Percentiles rank a stretch among this genome's conserved stretches.
Conservation (phyloP, 768 basidiomycete genomes). For the Sarcodon sp. region DNA sequence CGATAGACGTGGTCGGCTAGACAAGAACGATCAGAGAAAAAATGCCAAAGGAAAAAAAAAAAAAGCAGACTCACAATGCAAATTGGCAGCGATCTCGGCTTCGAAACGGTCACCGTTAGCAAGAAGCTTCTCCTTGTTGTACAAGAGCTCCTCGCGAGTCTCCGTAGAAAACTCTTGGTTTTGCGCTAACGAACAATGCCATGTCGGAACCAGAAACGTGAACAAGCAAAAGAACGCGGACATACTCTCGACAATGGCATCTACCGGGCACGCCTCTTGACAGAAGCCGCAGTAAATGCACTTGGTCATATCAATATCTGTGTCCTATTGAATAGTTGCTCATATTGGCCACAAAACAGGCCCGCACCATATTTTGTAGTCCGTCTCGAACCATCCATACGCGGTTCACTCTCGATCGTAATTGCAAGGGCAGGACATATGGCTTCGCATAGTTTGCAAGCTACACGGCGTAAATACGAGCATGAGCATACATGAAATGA, state of each 20-base stretch:
- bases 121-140: conserved; percentile 98
- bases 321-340: not conserved
- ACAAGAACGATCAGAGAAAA: conserved; percentile 9
- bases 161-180: conserved; percentile 97
- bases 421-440: conserved; percentile 99
- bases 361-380: conserved; percentile 91
- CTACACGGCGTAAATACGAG: conserved; percentile 25
- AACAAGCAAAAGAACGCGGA: conserved; percentile 9
- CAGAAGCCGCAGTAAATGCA: conserved; percentile 99
- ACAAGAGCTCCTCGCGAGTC: conserved; percentile 94
- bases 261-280: conserved; percentile 98
- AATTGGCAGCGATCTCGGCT: conserved; percentile 94
- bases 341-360: not conserved
- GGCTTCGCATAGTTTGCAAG: conserved; percentile 98
- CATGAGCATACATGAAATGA: not conserved
- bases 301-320: conserved; percentile 99
- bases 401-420: conserved; percentile 96
- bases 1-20: conserved; percentile 83
- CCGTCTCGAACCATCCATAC: conserved; percentile 88
- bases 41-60: conserved; percentile 5
- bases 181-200: conserved; percentile 50
- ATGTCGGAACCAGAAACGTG: conserved; percentile 3
- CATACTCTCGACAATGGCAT: conserved; percentile 98
- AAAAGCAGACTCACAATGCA: conserved; percentile 39
- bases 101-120: conserved; percentile 95